These are phyloP conservation scores for Fusarium illudens DNA, from an alignment of 2,329 filamentous ascomycete species.

Conservation along the genomic window DNA sequence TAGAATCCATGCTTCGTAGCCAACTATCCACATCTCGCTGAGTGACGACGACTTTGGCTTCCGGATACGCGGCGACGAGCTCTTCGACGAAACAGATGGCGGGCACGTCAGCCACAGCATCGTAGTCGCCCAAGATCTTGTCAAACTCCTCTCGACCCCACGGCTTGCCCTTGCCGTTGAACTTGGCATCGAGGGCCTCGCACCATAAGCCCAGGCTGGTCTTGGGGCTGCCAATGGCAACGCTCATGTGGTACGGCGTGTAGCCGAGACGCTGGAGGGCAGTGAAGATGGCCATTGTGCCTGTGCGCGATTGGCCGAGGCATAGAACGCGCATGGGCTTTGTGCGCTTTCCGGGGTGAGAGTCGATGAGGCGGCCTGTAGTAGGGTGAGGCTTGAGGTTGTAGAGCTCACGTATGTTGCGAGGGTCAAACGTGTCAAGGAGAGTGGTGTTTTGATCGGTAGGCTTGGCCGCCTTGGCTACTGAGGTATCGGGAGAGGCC, in stretches of 20 bases:
- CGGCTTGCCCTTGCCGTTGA: conserved; percentile 13
- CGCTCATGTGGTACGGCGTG: conserved; percentile 23
- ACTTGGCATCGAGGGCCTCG: conserved; percentile 34
- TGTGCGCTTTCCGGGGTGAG: conserved; percentile 15
- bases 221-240: conserved; percentile 9
- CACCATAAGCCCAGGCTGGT: conserved; percentile 24
- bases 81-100: conserved; percentile 29
- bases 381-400: conserved; percentile 25
- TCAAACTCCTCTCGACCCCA: conserved; percentile 31
- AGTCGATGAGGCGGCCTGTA: conserved; percentile 29
- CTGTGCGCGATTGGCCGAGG: conserved; percentile 25
- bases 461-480: not conserved
- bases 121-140: conserved; percentile 21
- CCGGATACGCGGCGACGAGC: conserved; percentile 28
- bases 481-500: not conserved
- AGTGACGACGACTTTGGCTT: conserved; percentile 23
- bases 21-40: conserved; percentile 21
- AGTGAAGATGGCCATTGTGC: conserved; percentile 4
- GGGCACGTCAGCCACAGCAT: conserved; percentile 19
- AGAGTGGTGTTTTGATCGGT: not conserved
- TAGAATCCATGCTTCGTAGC: conserved; percentile 26
- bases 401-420: conserved; percentile 1
- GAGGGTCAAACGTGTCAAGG: not conserved
- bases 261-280: conserved; percentile 25
- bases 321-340: conserved; percentile 30